Conservation (phyloP, 23 red algal genomes). For the Gracilaria domingensis region DNA sequence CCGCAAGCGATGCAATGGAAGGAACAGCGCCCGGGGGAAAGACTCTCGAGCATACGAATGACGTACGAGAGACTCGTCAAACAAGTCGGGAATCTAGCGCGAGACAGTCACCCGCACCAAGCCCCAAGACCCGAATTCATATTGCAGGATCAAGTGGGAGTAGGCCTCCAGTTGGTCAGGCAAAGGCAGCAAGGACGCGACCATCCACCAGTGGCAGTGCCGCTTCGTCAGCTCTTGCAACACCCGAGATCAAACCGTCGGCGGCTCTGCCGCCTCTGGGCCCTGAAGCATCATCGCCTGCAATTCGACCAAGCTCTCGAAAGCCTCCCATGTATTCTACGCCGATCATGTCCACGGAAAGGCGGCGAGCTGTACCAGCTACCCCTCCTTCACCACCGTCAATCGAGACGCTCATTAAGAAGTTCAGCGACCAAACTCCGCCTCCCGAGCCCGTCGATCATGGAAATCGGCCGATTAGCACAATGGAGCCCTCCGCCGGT, state of each 20-base stretch:
- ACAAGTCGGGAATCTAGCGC: background rate
- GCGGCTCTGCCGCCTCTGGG: conserved; percentile 9
- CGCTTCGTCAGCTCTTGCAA: background rate
- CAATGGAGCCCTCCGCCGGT: conserved; percentile 59
- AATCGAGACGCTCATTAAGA: conserved; percentile 29
- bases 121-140: background rate
- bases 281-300: conserved; percentile 12
- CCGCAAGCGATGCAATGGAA: background rate
- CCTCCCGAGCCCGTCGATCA: conserved; percentile 13
- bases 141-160: background rate
- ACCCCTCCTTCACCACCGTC: conserved; percentile 62
- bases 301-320: conserved; percentile 27
- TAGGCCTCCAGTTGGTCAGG: background rate
- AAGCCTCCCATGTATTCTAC: conserved; percentile 29
- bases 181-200: background rate
- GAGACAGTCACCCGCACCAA: background rate
- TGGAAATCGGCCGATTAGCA: conserved; percentile 51
- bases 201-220: background rate
- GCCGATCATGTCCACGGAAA: background rate
- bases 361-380: conserved; percentile 26
- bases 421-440: conserved; percentile 36
- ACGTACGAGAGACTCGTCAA: background rate
- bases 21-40: background rate
- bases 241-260: conserved; percentile 19
- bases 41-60: background rate